These are phyloP conservation scores for Truncatella angustata DNA, from an alignment of 2,329 filamentous ascomycete species.

Conservation along the genomic window DNA sequence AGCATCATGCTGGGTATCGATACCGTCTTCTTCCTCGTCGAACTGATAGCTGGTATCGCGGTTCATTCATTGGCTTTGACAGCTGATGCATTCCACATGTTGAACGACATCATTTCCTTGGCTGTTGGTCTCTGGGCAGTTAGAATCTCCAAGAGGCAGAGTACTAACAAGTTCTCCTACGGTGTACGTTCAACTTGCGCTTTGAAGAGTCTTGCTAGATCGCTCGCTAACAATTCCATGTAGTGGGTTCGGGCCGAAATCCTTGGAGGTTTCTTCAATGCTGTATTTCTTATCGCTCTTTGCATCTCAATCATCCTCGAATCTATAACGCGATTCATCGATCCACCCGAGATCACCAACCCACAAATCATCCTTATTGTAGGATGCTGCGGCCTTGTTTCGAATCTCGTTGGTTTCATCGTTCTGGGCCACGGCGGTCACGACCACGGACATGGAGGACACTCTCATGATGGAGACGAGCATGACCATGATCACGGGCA, in stretches of 20 bases:
- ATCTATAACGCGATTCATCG: slow-evolving; percentile 86
- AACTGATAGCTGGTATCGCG: slow-evolving; percentile 80
- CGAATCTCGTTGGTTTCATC: slow-evolving; percentile 84
- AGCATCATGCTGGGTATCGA: slow-evolving; percentile 91
- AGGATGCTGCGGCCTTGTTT: slow-evolving; percentile 79
- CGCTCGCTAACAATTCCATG: neutral
- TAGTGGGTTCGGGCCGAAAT: slow-evolving; percentile 98
- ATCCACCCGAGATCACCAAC: slow-evolving; percentile 83
- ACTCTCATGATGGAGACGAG: slow-evolving; percentile 50
- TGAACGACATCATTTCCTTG: slow-evolving; percentile 96
- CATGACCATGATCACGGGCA: slow-evolving; percentile 46
- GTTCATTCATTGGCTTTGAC: slow-evolving; percentile 91
- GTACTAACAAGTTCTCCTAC: slow-evolving; percentile 91
- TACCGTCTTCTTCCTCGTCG: slow-evolving; percentile 83
- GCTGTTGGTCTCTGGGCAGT: slow-evolving; percentile 95
- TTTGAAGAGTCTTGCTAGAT: slow-evolving; percentile 5
- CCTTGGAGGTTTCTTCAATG: slow-evolving; percentile 92
- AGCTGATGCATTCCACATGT: slow-evolving; percentile 98
- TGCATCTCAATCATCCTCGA: slow-evolving; percentile 97
- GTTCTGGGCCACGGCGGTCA: slow-evolving; percentile 94
- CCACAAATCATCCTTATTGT: slow-evolving; percentile 88
- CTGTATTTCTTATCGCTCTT: slow-evolving; percentile 93
- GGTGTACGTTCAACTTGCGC: slow-evolving; percentile 58
- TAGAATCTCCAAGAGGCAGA: slow-evolving; percentile 78
- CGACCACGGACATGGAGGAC: slow-evolving; percentile 62